A percentile compares a stretch with the other conserved stretches of the same genome.
phyloP scores from a whole-genome alignment of 176 grass and related monocot genomes.

The Raddia distichophylla region DNA sequence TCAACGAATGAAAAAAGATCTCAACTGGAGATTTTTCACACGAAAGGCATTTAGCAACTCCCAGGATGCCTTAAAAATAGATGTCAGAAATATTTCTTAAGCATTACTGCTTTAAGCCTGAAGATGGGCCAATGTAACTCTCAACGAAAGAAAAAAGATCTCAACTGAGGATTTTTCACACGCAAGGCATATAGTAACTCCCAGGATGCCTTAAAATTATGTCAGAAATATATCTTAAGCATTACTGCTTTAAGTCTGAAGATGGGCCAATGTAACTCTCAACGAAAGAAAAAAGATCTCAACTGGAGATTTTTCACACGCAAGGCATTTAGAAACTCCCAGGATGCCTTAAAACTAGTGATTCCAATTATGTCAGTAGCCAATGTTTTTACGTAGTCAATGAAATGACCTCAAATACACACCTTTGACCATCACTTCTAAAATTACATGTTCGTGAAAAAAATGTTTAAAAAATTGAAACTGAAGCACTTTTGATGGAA shows the following conservation, averaged over 20 bases:
- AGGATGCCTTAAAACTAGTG: not conserved
- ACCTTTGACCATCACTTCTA: not conserved
- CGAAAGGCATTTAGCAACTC: not conserved
- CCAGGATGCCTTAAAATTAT: not conserved
- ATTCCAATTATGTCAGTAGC: not conserved
- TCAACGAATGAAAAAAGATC: conserved; percentile 13
- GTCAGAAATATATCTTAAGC: conserved; percentile 8
- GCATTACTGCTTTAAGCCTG: conserved; percentile 1
- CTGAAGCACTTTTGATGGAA: not conserved
- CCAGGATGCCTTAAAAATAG: not conserved
- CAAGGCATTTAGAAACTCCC: not conserved
- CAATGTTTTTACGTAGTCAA: not conserved
- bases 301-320: not conserved
- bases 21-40: not conserved
- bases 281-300: conserved; percentile 18
- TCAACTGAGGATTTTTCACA: not conserved
- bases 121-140: conserved; percentile 31
- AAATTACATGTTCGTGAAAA: not conserved
- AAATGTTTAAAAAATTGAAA: conserved; percentile 1
- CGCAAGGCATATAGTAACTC: not conserved
- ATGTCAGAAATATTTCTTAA: conserved; percentile 5
- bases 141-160: conserved; percentile 14
- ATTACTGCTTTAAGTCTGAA: conserved; percentile 19
- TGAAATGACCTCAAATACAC: not conserved
- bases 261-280: conserved; percentile 22